Base-by-base conservation (phyloP, 177 flowering plant species). In the Vitis hybrid region DNA sequence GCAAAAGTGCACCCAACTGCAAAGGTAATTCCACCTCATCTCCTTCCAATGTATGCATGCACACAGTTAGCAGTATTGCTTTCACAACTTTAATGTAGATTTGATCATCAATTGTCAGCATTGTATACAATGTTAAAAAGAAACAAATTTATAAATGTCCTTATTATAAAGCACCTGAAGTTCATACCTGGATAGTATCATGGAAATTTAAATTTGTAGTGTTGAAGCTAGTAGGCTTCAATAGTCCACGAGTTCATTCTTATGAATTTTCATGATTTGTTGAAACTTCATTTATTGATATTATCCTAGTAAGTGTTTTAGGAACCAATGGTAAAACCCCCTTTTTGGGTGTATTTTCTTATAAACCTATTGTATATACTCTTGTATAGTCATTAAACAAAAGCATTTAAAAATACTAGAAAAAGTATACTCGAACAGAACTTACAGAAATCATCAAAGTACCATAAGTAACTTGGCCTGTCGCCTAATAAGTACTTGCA, bases 1-100 rank as follows among this genome's bases (percentile, higher is more conserved):
- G 99, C 98, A 68, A 96, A 96, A 87, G 89, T 94, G 12, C 98
- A 96, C 76, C 90, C 95, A 72, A 88, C 90, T 50, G 97, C 99
- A 10, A 96, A 96, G 98, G 99, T 92, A 74, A 18, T 51, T 59
- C 10, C 13, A 29, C 16, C 14, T 60, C 9, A 2, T 10, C 13
- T 31, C 22, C 51, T 59, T 50, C 10, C 52, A 57, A 3, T 31
- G 12, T 48, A 3, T 31, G 26, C 33, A n/a, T 33, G 8, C n/a
- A 29, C 14, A 29, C 11, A 3, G 14, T 51, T 57, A 33, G 26
- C 12, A 18, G 60, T 12, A 14, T 53, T 53, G 56, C 56, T 53
- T 53, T 14, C 15, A 4, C 12, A 5, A 53, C 16, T 53, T 53
- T 53, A 53, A 53, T 14, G 16, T 14, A 15, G 15, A 14, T 14